phyloP scores from a whole-genome alignment of 371 early-diverging fungal genomes.

The Syncephalastrum racemosum region DNA sequence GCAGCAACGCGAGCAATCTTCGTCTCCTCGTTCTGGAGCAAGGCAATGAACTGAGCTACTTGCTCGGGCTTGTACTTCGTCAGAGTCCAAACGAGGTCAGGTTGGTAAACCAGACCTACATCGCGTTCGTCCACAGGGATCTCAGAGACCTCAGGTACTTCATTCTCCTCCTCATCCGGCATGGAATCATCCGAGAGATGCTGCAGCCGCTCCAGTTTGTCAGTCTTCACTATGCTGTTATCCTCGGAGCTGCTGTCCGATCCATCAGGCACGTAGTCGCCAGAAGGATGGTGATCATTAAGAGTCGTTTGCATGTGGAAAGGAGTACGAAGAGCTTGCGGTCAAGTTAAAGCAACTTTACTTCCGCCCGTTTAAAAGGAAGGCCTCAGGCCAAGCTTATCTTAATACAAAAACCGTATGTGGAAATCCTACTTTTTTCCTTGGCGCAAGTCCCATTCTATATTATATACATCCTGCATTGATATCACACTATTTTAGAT shows the following conservation, averaged over 20 bases:
- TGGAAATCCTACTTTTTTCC: too few species aligned
- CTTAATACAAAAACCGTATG: too few species aligned
- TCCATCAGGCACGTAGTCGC: constrained; percentile 6
- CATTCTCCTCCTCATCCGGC: constrained; percentile 6
- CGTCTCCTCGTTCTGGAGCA: neutral
- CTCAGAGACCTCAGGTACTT: neutral
- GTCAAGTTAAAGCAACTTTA: too few species aligned
- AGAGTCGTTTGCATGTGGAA: too few species aligned
- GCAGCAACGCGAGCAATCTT: constrained; percentile 1
- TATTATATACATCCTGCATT: too few species aligned
- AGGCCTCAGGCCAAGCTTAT: too few species aligned
- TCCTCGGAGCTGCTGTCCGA: constrained; percentile 3
- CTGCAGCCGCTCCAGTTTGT: constrained; percentile 1
- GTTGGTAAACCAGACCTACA: constrained; percentile 1
- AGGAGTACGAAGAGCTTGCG: too few species aligned
- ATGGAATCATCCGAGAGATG: constrained; percentile 8
- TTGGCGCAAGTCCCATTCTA: too few species aligned
- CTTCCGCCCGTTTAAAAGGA: too few species aligned
- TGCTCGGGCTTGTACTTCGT: constrained; percentile 5
- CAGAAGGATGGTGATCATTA: constrained; percentile 5
- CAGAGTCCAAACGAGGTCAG: too few species aligned
- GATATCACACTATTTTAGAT: too few species aligned
- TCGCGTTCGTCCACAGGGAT: constrained; percentile 3
- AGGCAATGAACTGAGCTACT: constrained; percentile 3
- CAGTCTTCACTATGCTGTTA: neutral